Evolutionary conservation across 1,284 basidiomycete genomes (phyloP).

Genomic region (Sparassis latifolia): DNA sequence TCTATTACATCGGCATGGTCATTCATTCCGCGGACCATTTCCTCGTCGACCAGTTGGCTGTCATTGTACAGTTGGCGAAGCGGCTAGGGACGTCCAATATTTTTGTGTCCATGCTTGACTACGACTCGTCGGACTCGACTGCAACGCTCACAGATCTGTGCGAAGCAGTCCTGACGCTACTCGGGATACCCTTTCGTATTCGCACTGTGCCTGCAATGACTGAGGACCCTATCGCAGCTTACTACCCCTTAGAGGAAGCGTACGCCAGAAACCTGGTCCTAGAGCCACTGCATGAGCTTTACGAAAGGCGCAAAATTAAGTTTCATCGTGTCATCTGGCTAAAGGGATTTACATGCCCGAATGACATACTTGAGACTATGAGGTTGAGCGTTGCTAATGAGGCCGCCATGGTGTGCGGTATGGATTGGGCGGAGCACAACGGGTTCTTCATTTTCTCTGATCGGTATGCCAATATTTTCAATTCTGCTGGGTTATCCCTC

Average conservation of each 20-base stretch:
- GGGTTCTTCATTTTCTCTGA: slow-evolving; percentile 97
- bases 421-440: slow-evolving; percentile 98
- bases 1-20: slow-evolving; percentile 92
- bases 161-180: slow-evolving; percentile 85
- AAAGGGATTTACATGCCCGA: slow-evolving; percentile 95
- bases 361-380: slow-evolving; percentile 91
- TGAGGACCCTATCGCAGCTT: slow-evolving; percentile 74
- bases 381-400: slow-evolving; percentile 84
- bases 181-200: slow-evolving; percentile 89
- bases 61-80: slow-evolving; percentile 89
- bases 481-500: neutral
- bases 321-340: slow-evolving; percentile 93
- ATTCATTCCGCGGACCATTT: slow-evolving; percentile 97
- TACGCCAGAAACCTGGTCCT: slow-evolving; percentile 86
- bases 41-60: slow-evolving; percentile 91
- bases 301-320: slow-evolving; percentile 66
- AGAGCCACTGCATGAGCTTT: slow-evolving; percentile 84
- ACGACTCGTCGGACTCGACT: slow-evolving; percentile 88
- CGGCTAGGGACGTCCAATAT: slow-evolving; percentile 82
- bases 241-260: slow-evolving; percentile 92
- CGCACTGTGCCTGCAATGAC: slow-evolving; percentile 86
- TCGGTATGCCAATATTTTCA: slow-evolving; percentile 44
- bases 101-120: slow-evolving; percentile 95
- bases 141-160: slow-evolving; percentile 88
- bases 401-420: slow-evolving; percentile 94